Conservation (phyloP, 495 filamentous ascomycete genomes). For the Neurospora tetraspora region DNA sequence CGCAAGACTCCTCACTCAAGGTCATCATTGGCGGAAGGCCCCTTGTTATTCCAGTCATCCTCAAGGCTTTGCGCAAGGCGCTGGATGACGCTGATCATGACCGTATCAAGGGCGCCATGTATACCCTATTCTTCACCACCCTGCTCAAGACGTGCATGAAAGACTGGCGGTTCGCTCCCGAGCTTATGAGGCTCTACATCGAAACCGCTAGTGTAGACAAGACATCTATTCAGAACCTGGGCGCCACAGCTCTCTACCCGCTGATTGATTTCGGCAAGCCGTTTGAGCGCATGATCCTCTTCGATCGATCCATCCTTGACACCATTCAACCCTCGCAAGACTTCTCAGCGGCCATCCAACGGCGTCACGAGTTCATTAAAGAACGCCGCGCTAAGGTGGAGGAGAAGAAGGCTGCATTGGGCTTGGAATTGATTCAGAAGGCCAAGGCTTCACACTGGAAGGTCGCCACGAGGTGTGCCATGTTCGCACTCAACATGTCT, state of each 20-base stretch:
- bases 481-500: slow-evolving; percentile 80
- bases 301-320: slow-evolving; percentile 63
- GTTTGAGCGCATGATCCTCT: slow-evolving; percentile 73
- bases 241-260: slow-evolving; percentile 66
- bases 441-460: slow-evolving; percentile 87
- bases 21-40: slow-evolving; percentile 75
- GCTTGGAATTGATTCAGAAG: slow-evolving; percentile 68
- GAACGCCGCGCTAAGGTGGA: slow-evolving; percentile 68
- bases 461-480: slow-evolving; percentile 76
- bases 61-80: slow-evolving; percentile 71
- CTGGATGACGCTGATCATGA: slow-evolving; percentile 74
- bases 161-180: slow-evolving; percentile 88
- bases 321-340: slow-evolving; percentile 64
- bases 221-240: slow-evolving; percentile 84
- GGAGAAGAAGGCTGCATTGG: slow-evolving; percentile 68
- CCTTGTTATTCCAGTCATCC: slow-evolving; percentile 77
- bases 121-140: slow-evolving; percentile 77
- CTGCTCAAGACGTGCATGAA: slow-evolving; percentile 77
- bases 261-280: slow-evolving; percentile 86
- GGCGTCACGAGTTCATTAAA: slow-evolving; percentile 59
- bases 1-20: slow-evolving; percentile 90
- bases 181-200: slow-evolving; percentile 79
- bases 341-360: slow-evolving; percentile 50
- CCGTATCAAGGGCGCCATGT: slow-evolving; percentile 88
- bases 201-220: slow-evolving; percentile 84